Conservation (phyloP, 2,329 filamentous ascomycete genomes). For the Phaeoacremonium minimum region DNA sequence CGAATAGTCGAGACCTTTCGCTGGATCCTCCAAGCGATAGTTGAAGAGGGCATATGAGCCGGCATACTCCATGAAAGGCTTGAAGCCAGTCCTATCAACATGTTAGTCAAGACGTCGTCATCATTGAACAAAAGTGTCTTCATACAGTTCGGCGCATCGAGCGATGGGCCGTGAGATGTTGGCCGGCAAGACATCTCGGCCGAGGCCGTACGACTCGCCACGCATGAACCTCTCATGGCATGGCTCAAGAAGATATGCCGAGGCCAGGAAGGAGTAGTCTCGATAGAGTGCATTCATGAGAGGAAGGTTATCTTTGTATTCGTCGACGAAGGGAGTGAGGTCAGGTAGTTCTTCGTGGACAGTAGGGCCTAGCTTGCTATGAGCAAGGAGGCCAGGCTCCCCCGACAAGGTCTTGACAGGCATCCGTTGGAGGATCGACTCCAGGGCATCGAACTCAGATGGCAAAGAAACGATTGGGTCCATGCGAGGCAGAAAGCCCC, state of each 20-base stretch:
- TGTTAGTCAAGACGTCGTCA: not conserved
- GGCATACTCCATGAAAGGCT: constrained; percentile 87
- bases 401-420: constrained; percentile 74
- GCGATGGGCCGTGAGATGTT: constrained; percentile 78
- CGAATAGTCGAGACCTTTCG: constrained; percentile 52
- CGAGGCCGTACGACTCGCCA: constrained; percentile 74
- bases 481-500: constrained; percentile 69
- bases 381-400: constrained; percentile 71
- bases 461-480: constrained; percentile 63
- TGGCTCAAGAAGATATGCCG: constrained; percentile 85
- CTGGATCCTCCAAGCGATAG: constrained; percentile 56
- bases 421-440: constrained; percentile 70
- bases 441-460: constrained; percentile 66
- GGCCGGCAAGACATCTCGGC: constrained; percentile 66
- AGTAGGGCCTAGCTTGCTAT: constrained; percentile 68
- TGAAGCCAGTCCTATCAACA: constrained; percentile 58
- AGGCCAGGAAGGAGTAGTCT: constrained; percentile 88
- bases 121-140: too few species aligned
- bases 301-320: constrained; percentile 68
- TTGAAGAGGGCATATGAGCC: constrained; percentile 67
- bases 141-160: constrained; percentile 80
- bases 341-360: constrained; percentile 73
- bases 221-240: constrained; percentile 73
- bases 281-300: constrained; percentile 83
- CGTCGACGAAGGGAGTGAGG: constrained; percentile 68